Conservation (phyloP, 176 grass and related monocot species). For the Carex parvula region DNA sequence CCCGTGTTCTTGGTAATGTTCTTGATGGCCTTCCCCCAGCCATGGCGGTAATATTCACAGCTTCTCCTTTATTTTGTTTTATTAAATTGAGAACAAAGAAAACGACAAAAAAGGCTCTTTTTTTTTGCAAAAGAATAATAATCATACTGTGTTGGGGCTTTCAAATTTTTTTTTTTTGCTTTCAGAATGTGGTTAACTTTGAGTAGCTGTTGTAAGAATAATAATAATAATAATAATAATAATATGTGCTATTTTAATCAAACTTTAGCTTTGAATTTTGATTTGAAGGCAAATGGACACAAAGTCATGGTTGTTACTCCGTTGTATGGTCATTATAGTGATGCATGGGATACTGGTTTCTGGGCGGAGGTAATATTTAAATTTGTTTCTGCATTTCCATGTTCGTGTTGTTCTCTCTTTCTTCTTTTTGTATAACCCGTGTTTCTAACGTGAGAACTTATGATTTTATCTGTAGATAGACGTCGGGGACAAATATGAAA, state of each 20-base stretch:
- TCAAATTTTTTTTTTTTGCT: background rate
- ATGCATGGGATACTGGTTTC: slow-evolving; percentile 81
- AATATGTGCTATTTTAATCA: background rate
- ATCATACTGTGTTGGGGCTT: background rate
- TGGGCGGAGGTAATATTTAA: slow-evolving; percentile 39
- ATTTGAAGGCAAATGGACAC: slow-evolving; percentile 65
- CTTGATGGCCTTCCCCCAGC: slow-evolving; percentile 69
- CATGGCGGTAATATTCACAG: slow-evolving; percentile 44
- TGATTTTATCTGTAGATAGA: too few species aligned
- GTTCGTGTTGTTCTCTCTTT: background rate
- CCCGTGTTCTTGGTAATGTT: slow-evolving; percentile 64
- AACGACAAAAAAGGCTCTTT: background rate
- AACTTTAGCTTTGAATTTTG: background rate
- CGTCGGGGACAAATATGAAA: too few species aligned
- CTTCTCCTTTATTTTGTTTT: background rate
- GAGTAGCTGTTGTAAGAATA: background rate
- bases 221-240: background rate
- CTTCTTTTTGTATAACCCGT: background rate
- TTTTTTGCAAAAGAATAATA: background rate
- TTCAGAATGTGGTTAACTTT: background rate
- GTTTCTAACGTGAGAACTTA: too few species aligned
- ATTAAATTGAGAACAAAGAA: background rate
- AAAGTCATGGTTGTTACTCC: slow-evolving; percentile 71
- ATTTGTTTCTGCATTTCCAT: background rate
- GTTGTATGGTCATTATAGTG: slow-evolving; percentile 89